Evolutionary conservation across 139 green algal species (phyloP).

Genomic region (Closterium sp.): DNA sequence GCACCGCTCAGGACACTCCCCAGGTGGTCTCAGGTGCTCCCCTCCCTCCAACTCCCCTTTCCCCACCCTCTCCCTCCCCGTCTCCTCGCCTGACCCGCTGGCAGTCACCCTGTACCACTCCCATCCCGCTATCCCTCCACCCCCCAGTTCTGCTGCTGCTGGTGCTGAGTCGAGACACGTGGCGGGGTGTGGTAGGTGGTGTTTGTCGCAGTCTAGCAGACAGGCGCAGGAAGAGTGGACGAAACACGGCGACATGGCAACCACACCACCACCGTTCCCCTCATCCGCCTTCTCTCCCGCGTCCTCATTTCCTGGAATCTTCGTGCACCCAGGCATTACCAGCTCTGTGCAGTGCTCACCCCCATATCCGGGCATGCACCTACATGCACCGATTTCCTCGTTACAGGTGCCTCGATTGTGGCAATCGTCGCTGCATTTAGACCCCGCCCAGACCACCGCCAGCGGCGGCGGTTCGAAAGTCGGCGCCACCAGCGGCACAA

Average conservation of each 20-base stretch:
- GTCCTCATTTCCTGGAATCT: neutral
- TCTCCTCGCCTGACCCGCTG: neutral
- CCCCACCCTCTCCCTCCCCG: neutral
- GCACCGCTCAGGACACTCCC: neutral
- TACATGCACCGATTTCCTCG: neutral
- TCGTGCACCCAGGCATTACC: neutral
- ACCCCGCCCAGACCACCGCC: neutral
- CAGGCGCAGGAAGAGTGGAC: neutral
- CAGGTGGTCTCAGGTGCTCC: neutral
- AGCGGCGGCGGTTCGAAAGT: neutral
- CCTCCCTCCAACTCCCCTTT: neutral
- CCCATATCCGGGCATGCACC: neutral
- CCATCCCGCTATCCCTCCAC: neutral
- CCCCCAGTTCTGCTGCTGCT: neutral
- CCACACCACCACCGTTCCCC: too few relatives aligned
- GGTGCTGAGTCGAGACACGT: neutral
- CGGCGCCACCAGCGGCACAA: neutral
- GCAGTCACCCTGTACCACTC: neutral
- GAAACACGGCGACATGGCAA: neutral
- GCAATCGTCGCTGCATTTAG: neutral
- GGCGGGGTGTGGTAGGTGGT: neutral
- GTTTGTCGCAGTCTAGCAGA: neutral
- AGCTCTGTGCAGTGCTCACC: neutral
- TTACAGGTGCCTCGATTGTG: neutral
- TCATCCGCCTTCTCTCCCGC: neutral